Evolutionary conservation across 768 basidiomycete species (phyloP), one percentile per base, ranked within the genome.

Genomic region (Boletus sp.): DNA sequence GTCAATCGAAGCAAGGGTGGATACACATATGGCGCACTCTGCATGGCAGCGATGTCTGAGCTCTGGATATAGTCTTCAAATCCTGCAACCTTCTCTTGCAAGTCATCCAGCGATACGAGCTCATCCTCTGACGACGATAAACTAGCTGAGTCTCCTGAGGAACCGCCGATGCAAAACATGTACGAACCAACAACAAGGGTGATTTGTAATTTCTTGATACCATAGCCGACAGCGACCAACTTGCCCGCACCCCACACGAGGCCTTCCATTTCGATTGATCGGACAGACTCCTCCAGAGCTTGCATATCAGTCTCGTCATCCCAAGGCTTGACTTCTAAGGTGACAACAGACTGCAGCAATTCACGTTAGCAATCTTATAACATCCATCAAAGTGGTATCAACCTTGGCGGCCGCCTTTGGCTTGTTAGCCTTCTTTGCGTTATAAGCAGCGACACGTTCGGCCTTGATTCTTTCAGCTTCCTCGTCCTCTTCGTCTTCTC

Each of bases 281-380:
- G 86, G 53, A 98, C 96, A 41, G 82, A 68, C 15, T 79, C 74
- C 76, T 98, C 96, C 65, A 98, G 80, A 50, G 78, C 90, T 44
- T 70, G 81, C 95, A 99, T 95, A 75, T 98, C 93, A 50, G 97
- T 99, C 79, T 97, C 94, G 71, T 98, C 96, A 73, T 98, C 96
- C 96, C 94, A 97, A 40, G 96, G 95, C 78, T 99, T 99, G 60
- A 99, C 94, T 64, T 98, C 96, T 65, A 98, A 78, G 47, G 96
- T 99, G 50, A 99, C 97, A 59, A 99, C 86, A 64, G 97, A 98
- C 94, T 98, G 73, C 57, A 15, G n/a, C n/a, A 15, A 36, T 55
- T 47, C 11, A 55, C 56, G 59, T 56, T n/a, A 60, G 63, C 28
- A 45, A 44, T 45, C 55, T 55, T 57, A 45, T 24, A 46, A 46